Conservation (phyloP, 306 rosid genomes). For the Casuarina glauca region DNA sequence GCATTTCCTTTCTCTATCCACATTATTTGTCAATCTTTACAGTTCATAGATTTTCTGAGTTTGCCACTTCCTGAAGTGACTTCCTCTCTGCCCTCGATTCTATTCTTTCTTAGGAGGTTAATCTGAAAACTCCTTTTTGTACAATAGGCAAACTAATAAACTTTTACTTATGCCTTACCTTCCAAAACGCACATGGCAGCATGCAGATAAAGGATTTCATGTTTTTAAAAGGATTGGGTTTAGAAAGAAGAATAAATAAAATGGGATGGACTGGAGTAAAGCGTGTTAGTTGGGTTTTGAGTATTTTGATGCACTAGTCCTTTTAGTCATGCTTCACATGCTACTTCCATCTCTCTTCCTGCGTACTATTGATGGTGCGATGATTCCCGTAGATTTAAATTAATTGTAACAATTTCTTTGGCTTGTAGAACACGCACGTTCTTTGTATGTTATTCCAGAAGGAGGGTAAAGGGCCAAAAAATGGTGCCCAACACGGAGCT, state of each 20-base stretch:
- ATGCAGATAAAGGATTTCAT: not conserved
- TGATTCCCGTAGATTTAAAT: constrained; percentile 19
- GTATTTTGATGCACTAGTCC: not conserved
- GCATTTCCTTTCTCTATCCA: not conserved
- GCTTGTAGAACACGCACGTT: constrained; percentile 58
- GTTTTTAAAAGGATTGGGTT: not conserved
- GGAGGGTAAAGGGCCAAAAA: constrained; percentile 73
- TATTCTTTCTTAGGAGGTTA: not conserved
- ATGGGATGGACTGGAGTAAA: not conserved
- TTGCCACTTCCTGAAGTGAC: not conserved
- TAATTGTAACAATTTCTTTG: constrained; percentile 4
- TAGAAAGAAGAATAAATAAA: not conserved
- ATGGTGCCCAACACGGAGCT: constrained; percentile 63
- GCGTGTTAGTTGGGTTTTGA: not conserved
- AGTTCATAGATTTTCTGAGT: not conserved
- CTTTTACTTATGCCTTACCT: not conserved
- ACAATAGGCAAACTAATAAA: not conserved
- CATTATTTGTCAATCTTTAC: not conserved
- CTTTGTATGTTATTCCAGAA: constrained; percentile 61
- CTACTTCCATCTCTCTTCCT: not conserved
- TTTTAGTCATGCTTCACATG: not conserved
- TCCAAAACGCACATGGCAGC: not conserved
- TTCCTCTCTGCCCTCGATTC: too few species aligned
- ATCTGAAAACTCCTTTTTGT: not conserved
- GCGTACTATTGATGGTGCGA: not conserved